Base-by-base conservation (phyloP, 805 yeast genomes). In the Vanderwaltozyma polyspora region DNA sequence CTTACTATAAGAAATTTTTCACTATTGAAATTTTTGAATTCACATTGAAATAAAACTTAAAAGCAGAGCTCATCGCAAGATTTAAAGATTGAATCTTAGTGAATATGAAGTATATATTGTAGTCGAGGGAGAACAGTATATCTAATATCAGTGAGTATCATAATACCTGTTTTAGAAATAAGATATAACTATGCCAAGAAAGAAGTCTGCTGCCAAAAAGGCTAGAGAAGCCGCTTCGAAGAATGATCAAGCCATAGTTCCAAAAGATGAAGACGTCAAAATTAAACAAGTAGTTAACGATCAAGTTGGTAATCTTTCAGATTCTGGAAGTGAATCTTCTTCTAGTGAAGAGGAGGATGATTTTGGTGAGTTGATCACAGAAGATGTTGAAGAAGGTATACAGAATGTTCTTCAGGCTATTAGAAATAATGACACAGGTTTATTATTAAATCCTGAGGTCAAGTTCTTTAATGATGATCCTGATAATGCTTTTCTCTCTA, bases 291-390 rank as follows among this genome's bases (percentile, higher is more conserved):
- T 16, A 9, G 19, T 15, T 16, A 5, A 11, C 14, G 11, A 8
- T 4, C n/a, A n/a, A n/a, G n/a, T n/a, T n/a, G n/a, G n/a, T 67
- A 66, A 7, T 40, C 59, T 10, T 5, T 10, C 19, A 3, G 50
- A 45, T 19, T 29, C 33, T 3, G 52, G 54, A 22, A 19, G 26
- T 8, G 94, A 42, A 7, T 38, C 45, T 8, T 44, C 51, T 15
- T 32, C 47, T 11, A 44, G 51, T 18, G 63, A 84, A 52, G 85
- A 76, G 4, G 98, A 89, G 59, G 98, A 91, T 53, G 95, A 87
- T 40, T 78, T 58, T 45, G 98, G 95, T 34, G 94, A 86, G 21
- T 63, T 91, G 33, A 67, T 84, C 34, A 89, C 96, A 0, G 85
- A 74, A 31, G 86, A 81, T 33, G 83, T 91, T 8, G 96, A 91